A percentile compares a stretch with the other conserved stretches of the same genome.
phyloP scores from a whole-genome alignment of 2,329 filamentous ascomycete species.

The Alternaria dauci region DNA sequence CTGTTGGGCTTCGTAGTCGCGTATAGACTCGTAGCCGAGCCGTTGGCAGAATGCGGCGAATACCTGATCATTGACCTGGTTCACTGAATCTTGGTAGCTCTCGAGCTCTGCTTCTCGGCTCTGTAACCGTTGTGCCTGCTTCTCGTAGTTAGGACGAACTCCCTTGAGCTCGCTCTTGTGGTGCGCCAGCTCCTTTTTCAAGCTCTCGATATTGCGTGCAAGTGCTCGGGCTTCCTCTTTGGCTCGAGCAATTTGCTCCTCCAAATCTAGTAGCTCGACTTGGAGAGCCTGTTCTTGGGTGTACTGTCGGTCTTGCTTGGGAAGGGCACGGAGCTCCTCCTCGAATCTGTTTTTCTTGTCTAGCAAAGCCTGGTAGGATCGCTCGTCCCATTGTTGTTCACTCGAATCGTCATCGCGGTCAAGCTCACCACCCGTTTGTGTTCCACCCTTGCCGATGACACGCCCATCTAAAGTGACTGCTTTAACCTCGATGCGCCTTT shows the following conservation, averaged over 20 bases:
- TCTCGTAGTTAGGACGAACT: slow-evolving; percentile 77
- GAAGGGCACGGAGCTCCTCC: slow-evolving; percentile 80
- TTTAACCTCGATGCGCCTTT: slow-evolving; percentile 85
- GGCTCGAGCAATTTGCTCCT: slow-evolving; percentile 75
- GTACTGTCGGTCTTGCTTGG: slow-evolving; percentile 77
- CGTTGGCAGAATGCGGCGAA: slow-evolving; percentile 86
- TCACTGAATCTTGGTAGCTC: slow-evolving; percentile 70
- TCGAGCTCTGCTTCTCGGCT: slow-evolving; percentile 66
- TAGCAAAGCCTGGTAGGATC: slow-evolving; percentile 85
- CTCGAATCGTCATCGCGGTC: slow-evolving; percentile 69
- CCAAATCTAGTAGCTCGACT: slow-evolving; percentile 79
- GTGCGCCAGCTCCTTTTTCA: slow-evolving; percentile 80
- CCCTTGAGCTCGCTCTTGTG: slow-evolving; percentile 77
- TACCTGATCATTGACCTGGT: slow-evolving; percentile 85
- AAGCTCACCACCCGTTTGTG: slow-evolving; percentile 94
- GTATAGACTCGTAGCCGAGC: slow-evolving; percentile 87
- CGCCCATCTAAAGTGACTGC: slow-evolving; percentile 95
- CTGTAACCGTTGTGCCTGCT: slow-evolving; percentile 74
- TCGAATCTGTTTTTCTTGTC: slow-evolving; percentile 77
- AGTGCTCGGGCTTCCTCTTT: slow-evolving; percentile 80
- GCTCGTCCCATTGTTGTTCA: slow-evolving; percentile 86
- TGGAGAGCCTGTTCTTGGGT: slow-evolving; percentile 82
- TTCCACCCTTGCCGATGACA: slow-evolving; percentile 93
- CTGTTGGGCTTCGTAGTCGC: slow-evolving; percentile 92
- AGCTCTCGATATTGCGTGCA: slow-evolving; percentile 83